Percentiles rank a stretch among this genome's conserved stretches.
phyloP scores from a whole-genome alignment of 2,329 filamentous ascomycete genomes.

The Xylariaceae sp. region DNA sequence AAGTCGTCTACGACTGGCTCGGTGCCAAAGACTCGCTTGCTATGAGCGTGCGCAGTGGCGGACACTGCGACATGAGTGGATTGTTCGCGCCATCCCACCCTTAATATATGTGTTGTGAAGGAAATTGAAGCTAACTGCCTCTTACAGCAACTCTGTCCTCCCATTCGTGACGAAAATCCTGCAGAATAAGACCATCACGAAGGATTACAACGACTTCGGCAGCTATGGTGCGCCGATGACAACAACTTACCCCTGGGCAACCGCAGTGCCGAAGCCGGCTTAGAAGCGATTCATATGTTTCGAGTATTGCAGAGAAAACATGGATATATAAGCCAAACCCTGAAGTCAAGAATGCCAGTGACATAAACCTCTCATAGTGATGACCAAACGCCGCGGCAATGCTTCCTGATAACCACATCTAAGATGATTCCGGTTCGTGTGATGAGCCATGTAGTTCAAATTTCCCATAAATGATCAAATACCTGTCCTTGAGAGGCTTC shows the following conservation, averaged over 20 bases:
- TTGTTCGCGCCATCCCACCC: conserved; percentile 34
- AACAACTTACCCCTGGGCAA: conserved; percentile 42
- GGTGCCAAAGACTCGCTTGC: conserved; percentile 46
- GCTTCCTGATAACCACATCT: neutral
- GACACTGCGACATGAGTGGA: conserved; percentile 45
- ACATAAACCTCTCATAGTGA: no score
- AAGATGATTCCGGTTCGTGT: no score
- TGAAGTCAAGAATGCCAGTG: no score
- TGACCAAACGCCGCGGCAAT: conserved; percentile 11
- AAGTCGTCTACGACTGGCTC: conserved; percentile 50
- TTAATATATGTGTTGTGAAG: no score
- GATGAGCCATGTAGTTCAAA: no score
- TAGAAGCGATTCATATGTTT: no score
- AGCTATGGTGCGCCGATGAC: conserved; percentile 40
- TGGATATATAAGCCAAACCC: conserved; percentile 1
- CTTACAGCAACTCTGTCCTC: conserved; percentile 36
- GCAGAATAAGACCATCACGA: conserved; percentile 39
- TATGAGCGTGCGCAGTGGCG: conserved; percentile 42
- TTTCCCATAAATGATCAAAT: no score
- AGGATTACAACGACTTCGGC: conserved; percentile 40
- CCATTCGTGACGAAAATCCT: conserved; percentile 45
- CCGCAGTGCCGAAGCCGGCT: conserved; percentile 29
- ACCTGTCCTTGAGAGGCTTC: no score
- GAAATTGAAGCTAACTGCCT: neutral
- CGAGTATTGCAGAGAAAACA: neutral